Conservation (phyloP, 2,329 filamentous ascomycete species). For the Sporothrix pallida region DNA sequence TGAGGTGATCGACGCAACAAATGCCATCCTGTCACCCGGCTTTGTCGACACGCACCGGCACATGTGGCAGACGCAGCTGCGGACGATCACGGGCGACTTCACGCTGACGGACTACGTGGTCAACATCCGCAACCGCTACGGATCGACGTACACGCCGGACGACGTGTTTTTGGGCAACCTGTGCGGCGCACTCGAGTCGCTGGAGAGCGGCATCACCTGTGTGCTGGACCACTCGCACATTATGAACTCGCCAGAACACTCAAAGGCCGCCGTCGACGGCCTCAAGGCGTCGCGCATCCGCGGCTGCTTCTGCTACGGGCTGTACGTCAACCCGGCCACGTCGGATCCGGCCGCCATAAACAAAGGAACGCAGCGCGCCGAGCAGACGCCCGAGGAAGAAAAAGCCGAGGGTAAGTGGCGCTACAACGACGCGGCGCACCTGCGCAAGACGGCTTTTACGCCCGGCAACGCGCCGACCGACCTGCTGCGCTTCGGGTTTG, state of each 20-base stretch:
- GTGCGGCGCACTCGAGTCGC: conserved; percentile 19
- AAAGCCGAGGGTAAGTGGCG: conserved; percentile 15
- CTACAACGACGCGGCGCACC: conserved; percentile 5
- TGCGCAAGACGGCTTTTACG: conserved; percentile 22
- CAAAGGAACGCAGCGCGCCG: conserved; percentile 17
- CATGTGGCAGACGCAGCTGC: conserved; percentile 21
- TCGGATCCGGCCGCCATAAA: neutral
- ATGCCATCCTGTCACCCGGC: conserved; percentile 3
- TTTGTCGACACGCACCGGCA: conserved; percentile 15
- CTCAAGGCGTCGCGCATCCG: conserved; percentile 20
- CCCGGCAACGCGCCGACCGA: conserved; percentile 10
- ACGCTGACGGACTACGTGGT: conserved; percentile 22
- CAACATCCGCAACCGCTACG: conserved; percentile 20
- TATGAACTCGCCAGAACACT: conserved; percentile 24
- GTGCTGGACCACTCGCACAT: conserved; percentile 29
- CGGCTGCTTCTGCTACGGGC: conserved; percentile 18
- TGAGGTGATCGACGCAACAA: conserved; percentile 6
- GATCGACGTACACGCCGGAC: conserved; percentile 21
- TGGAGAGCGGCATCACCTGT: conserved; percentile 26
- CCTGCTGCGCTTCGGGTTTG: conserved; percentile 22
- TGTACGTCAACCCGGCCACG: conserved; percentile 1
- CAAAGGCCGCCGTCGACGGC: neutral
- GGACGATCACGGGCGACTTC: conserved; percentile 19
- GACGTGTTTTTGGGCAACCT: conserved; percentile 28
- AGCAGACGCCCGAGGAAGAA: conserved; percentile 13